Evolutionary conservation across 2,329 filamentous ascomycete genomes (phyloP), one percentile per base, ranked within the genome.

Genomic region (Sporothrix inflata): DNA sequence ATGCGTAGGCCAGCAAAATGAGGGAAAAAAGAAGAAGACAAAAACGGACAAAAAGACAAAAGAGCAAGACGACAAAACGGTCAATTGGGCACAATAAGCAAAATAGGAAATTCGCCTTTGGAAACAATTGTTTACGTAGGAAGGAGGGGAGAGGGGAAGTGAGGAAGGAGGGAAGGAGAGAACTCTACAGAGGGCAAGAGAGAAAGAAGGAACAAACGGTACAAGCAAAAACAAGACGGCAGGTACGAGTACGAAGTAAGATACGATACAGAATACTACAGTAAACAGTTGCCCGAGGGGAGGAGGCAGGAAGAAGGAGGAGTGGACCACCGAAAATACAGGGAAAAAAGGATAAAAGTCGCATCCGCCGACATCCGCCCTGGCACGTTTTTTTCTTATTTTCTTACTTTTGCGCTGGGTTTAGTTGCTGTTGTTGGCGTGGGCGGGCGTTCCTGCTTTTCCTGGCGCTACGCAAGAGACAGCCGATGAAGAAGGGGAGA

Each of bases 401-500:
- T 34, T n/a, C n/a, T n/a, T n/a, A n/a, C n/a, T n/a, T 47, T 47
- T 49, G 21, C 42, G 42, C 30, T 66, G 42, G 38, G 40, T 49
- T 49, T 16, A 4, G 40, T 27, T 24, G 60, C 8, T 63, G 4
- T 42, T 19, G 55, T 19, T 14, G 57, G 24, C 11, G 45, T 30
- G 45, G 24, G 63, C 63, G 63, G 63, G 42, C 63, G 63, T 66
- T 66, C 63, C 63, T 66, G 42, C 63, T 66, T 66, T 34, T 66
- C 45, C 40, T 34, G 63, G 27, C 42, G 45, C 63, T 49, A 34
- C 24, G 24, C 34, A 57, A 27, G 14, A 34, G 53, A 61, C 34
- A 30, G 34, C 16, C 14, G 34, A 38, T 9, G 30, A 38, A 12
- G 53, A 45, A 57, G 27, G 55, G 57, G 57, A 27, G 57, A 61